Evolutionary conservation across 345 rosid genomes (phyloP).

Genomic region (Cardiospermum halicacabum): DNA sequence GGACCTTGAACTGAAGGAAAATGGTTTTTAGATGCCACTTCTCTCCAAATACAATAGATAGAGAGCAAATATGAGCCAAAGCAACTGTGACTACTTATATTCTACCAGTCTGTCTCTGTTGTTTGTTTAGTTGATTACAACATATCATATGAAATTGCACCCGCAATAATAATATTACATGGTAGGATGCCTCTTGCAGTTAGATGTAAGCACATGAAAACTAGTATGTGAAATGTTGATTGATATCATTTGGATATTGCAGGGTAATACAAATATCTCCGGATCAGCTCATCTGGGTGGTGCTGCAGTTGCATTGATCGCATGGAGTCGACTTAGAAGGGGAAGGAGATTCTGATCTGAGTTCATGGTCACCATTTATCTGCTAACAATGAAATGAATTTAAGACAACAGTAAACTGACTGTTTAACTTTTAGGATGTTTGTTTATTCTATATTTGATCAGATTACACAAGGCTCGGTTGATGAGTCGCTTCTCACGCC

Average conservation of each 20-base stretch:
- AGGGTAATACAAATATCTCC: conserved; percentile 76
- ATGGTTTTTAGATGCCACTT: too few species aligned
- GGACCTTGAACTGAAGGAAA: too few species aligned
- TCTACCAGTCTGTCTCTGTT: neutral
- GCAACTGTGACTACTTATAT: neutral
- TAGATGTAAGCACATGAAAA: neutral
- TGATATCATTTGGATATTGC: conserved; percentile 17
- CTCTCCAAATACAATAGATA: too few species aligned
- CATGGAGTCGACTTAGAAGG: conserved; percentile 60
- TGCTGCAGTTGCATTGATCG: conserved; percentile 82
- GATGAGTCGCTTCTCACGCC: neutral
- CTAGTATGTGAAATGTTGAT: conserved; percentile 8
- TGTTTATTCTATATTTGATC: neutral
- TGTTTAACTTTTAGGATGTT: neutral
- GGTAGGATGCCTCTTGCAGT: neutral
- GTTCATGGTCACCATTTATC: neutral
- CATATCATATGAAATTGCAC: neutral
- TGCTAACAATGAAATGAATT: neutral
- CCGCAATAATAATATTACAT: neutral
- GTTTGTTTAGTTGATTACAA: neutral
- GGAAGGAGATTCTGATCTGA: conserved; percentile 64
- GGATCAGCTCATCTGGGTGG: conserved; percentile 95
- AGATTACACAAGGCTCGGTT: neutral
- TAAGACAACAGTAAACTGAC: neutral
- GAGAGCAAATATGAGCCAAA: neutral